These are phyloP conservation scores for Russula vinacea DNA, from an alignment of 768 basidiomycete species.

Conservation along the genomic window DNA sequence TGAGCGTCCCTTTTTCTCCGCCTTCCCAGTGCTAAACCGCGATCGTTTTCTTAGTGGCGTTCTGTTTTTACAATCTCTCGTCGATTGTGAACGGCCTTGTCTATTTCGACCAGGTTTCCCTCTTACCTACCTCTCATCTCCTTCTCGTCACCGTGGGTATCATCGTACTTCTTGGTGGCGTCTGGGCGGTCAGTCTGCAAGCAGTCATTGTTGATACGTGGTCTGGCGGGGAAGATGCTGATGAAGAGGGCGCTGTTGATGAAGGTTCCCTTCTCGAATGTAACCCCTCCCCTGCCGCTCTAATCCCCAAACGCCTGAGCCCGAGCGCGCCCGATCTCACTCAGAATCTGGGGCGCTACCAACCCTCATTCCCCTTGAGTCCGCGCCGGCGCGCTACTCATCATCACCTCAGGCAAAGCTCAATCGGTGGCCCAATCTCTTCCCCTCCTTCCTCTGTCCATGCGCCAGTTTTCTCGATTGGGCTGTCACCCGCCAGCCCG, in stretches of 20 bases:
- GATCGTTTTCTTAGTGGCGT: conserved; percentile 55
- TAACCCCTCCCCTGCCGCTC: not conserved
- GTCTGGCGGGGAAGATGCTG: conserved; percentile 42
- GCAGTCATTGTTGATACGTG: conserved; percentile 47
- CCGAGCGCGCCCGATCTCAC: conserved; percentile 6
- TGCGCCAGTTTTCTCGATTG: conserved; percentile 63
- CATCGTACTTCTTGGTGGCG: conserved; percentile 72
- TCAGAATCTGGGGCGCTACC: conserved; percentile 13
- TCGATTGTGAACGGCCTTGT: conserved; percentile 88
- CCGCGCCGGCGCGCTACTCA: conserved; percentile 22
- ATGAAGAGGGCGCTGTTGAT: conserved; percentile 8
- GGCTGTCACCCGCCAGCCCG: conserved; percentile 69
- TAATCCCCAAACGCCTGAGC: conserved; percentile 15
- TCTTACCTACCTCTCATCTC: conserved; percentile 68
- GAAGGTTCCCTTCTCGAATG: conserved; percentile 9
- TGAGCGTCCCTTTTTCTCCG: conserved; percentile 38
- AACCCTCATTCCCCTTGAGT: conserved; percentile 13
- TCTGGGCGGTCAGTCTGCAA: conserved; percentile 85
- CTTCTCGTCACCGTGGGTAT: conserved; percentile 75
- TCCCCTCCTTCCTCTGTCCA: conserved; percentile 26
- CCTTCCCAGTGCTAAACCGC: conserved; percentile 5
- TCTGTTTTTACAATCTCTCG: conserved; percentile 92
- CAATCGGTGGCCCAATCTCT: conserved; percentile 22
- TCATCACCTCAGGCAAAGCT: conserved; percentile 11
- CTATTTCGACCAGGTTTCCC: conserved; percentile 82